Base-by-base conservation (phyloP, 2,329 filamentous ascomycete species). In the Colletotrichum endophyticum region DNA sequence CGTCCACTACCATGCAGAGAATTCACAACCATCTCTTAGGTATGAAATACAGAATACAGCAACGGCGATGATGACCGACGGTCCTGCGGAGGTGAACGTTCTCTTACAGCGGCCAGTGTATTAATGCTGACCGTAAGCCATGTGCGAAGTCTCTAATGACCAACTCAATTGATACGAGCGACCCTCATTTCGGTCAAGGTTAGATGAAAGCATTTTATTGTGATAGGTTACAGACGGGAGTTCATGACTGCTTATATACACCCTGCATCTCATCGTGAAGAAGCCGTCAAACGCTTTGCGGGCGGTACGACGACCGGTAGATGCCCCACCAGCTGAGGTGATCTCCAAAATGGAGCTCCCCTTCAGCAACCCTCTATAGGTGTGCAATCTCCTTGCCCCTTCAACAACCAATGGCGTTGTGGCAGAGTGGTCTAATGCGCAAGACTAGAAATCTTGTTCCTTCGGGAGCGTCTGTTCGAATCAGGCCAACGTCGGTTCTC, bases 361-460 rank as follows among this genome's bases (percentile, higher is more conserved):
- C 19, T 8, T 11, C 39, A 4, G 44, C 9, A n/a, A 0, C 39
- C 39, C 39, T 49, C 2, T 25, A 57, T 57, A 0, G 3, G 0
- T 8, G 3, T 7, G 6, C 0, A 27, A 27, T 6, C 3, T 8
- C 1, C 6, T 6, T 0, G 1, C 0, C 7, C 0, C 12, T 56
- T 22, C 22, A 36, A 67, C 36, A 22, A 22, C n/a, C n/a, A 49
- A 49, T n/a, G 70, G 70, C 70, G 70, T 72, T 57, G 70, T 72
- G 70, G 70, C 70, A 72, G 70, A 72, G 63, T 72, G 70, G 70
- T 72, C 70, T 72, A 72, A 72, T 72, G 70, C 70, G 70, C 70
- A 72, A 61, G 70, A 72, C 70, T 72, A 72, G 70, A 72, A 72
- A 72, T 72, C 70, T 61, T 72, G 70, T 72, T 72, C 70, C 70